A percentile compares a stretch with the other conserved stretches of the same genome.
phyloP scores from a whole-genome alignment of 495 filamentous ascomycete species.

The Penicillium bialowiezense region DNA sequence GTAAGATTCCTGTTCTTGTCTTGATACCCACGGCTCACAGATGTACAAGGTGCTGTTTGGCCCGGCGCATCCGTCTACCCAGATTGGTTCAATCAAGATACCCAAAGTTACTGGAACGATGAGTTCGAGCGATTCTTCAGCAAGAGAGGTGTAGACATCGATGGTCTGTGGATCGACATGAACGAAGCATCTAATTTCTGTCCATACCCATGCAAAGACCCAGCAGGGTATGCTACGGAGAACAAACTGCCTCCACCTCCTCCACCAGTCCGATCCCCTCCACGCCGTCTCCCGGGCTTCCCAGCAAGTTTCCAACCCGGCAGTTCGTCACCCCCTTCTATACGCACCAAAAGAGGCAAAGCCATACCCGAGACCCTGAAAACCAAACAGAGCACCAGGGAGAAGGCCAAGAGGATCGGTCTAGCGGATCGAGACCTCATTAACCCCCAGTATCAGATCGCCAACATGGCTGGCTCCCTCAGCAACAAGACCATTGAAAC shows the following conservation, averaged over 20 bases:
- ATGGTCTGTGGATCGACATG: constrained; percentile 88
- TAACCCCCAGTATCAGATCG: constrained; percentile 70
- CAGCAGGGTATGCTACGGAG: constrained; percentile 47
- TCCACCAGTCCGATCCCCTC: constrained; percentile 58
- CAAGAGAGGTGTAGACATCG: constrained; percentile 70
- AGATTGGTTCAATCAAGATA: constrained; percentile 76
- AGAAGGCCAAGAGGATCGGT: constrained; percentile 41
- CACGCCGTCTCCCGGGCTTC: constrained; percentile 67
- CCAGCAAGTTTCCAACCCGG: constrained; percentile 67
- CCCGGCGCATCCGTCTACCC: constrained; percentile 77
- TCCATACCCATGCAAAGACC: constrained; percentile 67
- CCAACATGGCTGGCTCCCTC: constrained; percentile 67
- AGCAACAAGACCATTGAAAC: constrained; percentile 74
- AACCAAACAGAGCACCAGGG: constrained; percentile 2
- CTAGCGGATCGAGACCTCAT: constrained; percentile 65
- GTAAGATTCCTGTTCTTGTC: no score
- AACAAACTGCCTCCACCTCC: constrained; percentile 63
- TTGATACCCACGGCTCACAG: no score
- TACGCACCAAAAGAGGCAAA: neutral
- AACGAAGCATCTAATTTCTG: constrained; percentile 77
- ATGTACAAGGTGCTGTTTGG: constrained; percentile 65
- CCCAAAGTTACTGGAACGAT: constrained; percentile 68
- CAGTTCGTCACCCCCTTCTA: constrained; percentile 10
- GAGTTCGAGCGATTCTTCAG: constrained; percentile 72
- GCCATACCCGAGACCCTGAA: neutral